Evolutionary conservation across 2,329 filamentous ascomycete genomes (phyloP).

Genomic region (Teratosphaeria pseudoeucalypti): DNA sequence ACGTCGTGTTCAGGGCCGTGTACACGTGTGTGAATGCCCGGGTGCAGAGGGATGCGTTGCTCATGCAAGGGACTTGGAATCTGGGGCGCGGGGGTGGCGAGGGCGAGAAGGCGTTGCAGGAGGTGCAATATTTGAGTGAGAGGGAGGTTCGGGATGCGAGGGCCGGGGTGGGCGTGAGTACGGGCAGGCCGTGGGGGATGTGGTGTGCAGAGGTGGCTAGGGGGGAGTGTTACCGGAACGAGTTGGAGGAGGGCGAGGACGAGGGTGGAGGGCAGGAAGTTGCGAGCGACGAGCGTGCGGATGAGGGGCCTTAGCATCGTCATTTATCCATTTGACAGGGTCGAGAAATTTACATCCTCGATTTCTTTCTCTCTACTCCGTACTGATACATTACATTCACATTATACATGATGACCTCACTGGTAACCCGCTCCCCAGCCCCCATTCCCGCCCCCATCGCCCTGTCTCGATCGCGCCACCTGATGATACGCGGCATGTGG

Average conservation of each 20-base stretch:
- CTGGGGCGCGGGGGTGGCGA: constrained; percentile 31
- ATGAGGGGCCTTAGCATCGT: background rate
- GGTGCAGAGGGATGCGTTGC: constrained; percentile 29
- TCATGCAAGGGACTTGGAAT: constrained; percentile 27
- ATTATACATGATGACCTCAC: background rate
- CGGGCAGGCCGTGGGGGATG: constrained; percentile 32
- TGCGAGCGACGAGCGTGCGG: background rate
- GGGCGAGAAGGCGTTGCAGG: constrained; percentile 31
- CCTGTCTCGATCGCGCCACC: background rate
- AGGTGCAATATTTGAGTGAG: constrained; percentile 33
- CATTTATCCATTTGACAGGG: no score
- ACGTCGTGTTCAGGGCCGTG: constrained; percentile 36
- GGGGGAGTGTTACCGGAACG: constrained; percentile 31
- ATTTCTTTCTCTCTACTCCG: no score
- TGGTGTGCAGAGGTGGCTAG: constrained; percentile 35
- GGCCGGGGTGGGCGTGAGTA: constrained; percentile 23
- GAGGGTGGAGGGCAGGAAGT: background rate
- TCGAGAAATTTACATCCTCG: no score
- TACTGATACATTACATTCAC: background rate
- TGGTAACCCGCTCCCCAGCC: background rate
- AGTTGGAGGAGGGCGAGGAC: constrained; percentile 6
- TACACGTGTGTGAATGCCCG: constrained; percentile 32
- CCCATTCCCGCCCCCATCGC: background rate
- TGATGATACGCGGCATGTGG: background rate
- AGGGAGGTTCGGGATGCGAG: constrained; percentile 33